Evolutionary conservation across 164 flowering plant species (phyloP), one percentile per base, ranked within the genome.

Genomic region (Vitis labrusca): DNA sequence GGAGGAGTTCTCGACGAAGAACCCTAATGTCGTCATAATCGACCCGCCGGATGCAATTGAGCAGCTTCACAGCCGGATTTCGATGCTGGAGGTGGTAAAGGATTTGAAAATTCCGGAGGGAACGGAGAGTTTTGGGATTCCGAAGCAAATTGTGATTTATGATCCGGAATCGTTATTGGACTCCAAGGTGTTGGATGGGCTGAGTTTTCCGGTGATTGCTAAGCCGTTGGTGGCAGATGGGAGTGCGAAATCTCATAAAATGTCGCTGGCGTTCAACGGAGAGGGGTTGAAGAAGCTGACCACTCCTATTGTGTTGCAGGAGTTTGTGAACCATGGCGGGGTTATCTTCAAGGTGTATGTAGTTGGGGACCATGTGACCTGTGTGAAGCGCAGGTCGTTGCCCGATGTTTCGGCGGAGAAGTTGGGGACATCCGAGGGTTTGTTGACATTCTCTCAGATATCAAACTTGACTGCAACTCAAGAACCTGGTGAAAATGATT

Each of bases 311-410:
- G 74, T 83, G 14, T 12, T 85, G 63, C 88, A 85, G 68, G 82
- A 85, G 57, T 85, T 85, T 68, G 83, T 85, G 62, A 85, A 85
- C 69, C 89, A 85, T 32, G 85, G 89, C 10, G 89, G 87, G 3
- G 87, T 85, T 8, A 50, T 85, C 4, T 83, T 85, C 79, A 85
- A 85, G 67, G 80, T 85, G 3, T 85, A 85, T 59, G 87, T 83
- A 16, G 82, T 66, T 1, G 89, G 89, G 0, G 52, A 69, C 15
- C 70, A 78, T 30, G 78, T 78, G 14, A 52, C 58, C 47, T 81
- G 85, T 49, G 87, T 83, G 60, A 78, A 73, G 69, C 67, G 89
- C 63, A 73, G 51, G 50, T 85, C 89, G 0, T 72, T 85, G 75
- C 85, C 83, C 0, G 89, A 85, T 67, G 56, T 81, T 16, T 44